Percentiles rank a stretch among this genome's conserved stretches.
Evolutionary conservation across 768 basidiomycete species (phyloP).

Genomic region (Calocybe indica): DNA sequence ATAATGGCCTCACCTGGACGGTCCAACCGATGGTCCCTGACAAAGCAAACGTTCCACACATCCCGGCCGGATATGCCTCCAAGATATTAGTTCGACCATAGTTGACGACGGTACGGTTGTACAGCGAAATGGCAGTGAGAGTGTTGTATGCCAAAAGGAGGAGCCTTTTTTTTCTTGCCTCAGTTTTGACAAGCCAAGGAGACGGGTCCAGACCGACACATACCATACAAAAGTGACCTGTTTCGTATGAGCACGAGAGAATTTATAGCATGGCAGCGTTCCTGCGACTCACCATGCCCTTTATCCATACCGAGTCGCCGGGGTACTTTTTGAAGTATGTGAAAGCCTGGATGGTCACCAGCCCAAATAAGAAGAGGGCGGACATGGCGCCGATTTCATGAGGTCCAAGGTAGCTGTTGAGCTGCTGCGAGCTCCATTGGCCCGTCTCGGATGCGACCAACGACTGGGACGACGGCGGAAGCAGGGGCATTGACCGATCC

Average conservation of each 20-base stretch:
- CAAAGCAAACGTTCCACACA: constrained; percentile 5
- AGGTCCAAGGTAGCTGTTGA: constrained; percentile 1
- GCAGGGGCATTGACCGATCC: no score
- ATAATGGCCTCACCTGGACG: constrained; percentile 3
- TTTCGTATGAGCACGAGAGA: neutral
- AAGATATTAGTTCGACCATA: constrained; percentile 2
- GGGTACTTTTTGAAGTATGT: constrained; percentile 6
- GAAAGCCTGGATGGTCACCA: constrained; percentile 2
- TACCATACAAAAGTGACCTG: constrained; percentile 7
- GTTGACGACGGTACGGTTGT: constrained; percentile 1
- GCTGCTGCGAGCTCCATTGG: neutral
- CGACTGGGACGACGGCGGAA: neutral
- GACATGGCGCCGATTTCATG: constrained; percentile 1
- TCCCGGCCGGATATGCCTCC: constrained; percentile 3
- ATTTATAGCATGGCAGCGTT: neutral
- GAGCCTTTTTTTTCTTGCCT: neutral
- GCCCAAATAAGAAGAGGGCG: constrained; percentile 3
- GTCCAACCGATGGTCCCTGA: constrained; percentile 5
- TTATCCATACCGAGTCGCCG: constrained; percentile 1
- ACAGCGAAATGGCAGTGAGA: constrained; percentile 4
- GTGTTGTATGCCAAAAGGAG: constrained; percentile 3
- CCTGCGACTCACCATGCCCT: constrained; percentile 1
- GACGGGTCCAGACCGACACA: neutral
- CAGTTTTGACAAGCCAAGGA: neutral
- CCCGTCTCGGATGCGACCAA: no score